Base-by-base conservation (phyloP, 768 basidiomycete species). In the Tylopilus sp. region DNA sequence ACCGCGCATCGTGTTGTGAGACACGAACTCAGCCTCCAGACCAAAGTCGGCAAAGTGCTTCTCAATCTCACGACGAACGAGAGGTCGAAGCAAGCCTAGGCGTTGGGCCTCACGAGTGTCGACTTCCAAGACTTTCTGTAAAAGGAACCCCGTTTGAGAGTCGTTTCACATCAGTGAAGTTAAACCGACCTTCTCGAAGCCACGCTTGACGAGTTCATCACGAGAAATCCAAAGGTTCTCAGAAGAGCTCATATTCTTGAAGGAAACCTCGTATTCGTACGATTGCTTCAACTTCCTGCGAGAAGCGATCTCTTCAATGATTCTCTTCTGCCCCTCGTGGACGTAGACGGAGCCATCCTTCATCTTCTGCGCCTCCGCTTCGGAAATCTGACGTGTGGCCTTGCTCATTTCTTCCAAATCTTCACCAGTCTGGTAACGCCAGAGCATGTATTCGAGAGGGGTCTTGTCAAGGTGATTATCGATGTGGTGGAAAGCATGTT, bases 351-450 rank as follows among this genome's bases (percentile, higher is more conserved):
- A 80, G 25, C 95, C 95, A 63, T 98, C 95, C 79, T 95, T 91
- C 95, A 98, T 98, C 85, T 93, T 95, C 77, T 90, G 72, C 56
- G 76, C 73, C 72, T 98, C 95, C 69, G 89, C 93, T 49, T 87
- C 91, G 55, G 81, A 76, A 71, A 98, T 90, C 72, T 86, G 79
- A 59, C 92, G 88, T 71, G 72, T 85, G 51, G 91, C 93, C 82
- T 97, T 98, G 74, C 74, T 75, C 83, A 98, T 81, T 78, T 97
- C 95, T 76, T 98, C 95, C 69, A 97, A 74, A 79, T 98, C 95
- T 73, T 98, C 95, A 71, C 95, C 95, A 52, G 95, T 98, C 82
- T 98, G 95, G 85, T 97, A 98, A 75, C 95, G 94, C 95, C 95
- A 98, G 59, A 98, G 77, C 91, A 98, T 93, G 81, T 98, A 98